Evolutionary conservation across 495 filamentous ascomycete species (phyloP).

Genomic region (Choiromyces venosus): DNA sequence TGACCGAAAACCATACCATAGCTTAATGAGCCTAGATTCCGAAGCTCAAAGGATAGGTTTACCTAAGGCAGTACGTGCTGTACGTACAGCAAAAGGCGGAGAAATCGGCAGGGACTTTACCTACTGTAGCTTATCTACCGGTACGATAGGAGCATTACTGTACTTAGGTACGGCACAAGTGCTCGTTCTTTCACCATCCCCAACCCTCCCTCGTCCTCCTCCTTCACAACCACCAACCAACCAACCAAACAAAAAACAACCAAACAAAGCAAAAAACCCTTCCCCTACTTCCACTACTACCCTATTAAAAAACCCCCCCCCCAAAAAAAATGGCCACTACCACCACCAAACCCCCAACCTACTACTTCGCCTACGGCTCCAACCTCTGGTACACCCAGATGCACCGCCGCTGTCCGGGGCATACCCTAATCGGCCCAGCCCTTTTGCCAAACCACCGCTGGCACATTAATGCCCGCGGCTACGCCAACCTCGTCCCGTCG

Average conservation of each 20-base stretch:
- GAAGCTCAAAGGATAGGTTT: neutral
- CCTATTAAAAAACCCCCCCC: neutral
- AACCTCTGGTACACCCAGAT: slow-evolving; percentile 68
- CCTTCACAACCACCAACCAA: too few relatives aligned
- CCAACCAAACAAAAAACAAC: neutral
- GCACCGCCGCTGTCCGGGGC: slow-evolving; percentile 55
- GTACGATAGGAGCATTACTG: too few relatives aligned
- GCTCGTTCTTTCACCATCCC: too few relatives aligned
- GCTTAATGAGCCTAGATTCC: neutral
- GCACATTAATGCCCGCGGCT: slow-evolving; percentile 63
- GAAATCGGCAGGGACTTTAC: neutral
- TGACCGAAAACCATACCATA: neutral
- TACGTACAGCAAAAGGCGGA: neutral
- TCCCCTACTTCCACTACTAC: neutral
- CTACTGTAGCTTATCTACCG: neutral
- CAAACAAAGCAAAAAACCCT: neutral
- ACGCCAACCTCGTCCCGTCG: slow-evolving; percentile 59
- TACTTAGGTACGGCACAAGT: too few relatives aligned
- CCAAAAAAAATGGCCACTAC: neutral
- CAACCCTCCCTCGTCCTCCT: too few relatives aligned
- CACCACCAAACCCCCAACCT: slow-evolving; percentile 4
- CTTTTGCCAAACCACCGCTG: slow-evolving; percentile 55
- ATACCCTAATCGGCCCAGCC: slow-evolving; percentile 48
- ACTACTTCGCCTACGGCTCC: slow-evolving; percentile 71
- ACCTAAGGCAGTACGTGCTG: neutral